Conservation (phyloP, 2,329 filamentous ascomycete species). For the Calcarisporium arbuscula region DNA sequence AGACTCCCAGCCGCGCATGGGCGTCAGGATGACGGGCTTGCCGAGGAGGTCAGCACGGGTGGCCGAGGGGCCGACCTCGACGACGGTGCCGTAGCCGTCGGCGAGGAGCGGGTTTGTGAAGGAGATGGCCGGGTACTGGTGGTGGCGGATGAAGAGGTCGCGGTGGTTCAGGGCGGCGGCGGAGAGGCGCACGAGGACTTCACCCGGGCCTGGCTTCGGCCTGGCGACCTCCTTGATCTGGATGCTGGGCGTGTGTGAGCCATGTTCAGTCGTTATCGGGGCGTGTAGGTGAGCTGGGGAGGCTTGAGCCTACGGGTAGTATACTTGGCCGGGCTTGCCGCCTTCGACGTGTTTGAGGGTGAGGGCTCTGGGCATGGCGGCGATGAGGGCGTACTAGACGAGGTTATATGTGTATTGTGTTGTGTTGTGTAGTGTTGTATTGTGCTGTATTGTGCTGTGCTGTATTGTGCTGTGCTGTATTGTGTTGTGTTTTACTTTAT, state of each 20-base stretch:
- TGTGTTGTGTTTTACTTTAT: too few species aligned
- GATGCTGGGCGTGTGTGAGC: conserved; percentile 34
- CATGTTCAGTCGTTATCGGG: background rate
- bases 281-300: background rate
- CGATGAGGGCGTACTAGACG: too few species aligned
- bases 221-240: conserved; percentile 54
- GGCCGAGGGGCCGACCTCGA: conserved; percentile 49
- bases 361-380: conserved; percentile 48
- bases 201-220: conserved; percentile 55
- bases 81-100: conserved; percentile 74
- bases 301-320: conserved; percentile 57
- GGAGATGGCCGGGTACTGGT: conserved; percentile 80
- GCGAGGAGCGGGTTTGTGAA: conserved; percentile 74
- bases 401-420: too few species aligned
- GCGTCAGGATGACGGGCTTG: conserved; percentile 72
- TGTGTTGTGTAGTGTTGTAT: too few species aligned
- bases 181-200: conserved; percentile 70
- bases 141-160: conserved; percentile 88
- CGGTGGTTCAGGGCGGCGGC: conserved; percentile 89
- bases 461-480: too few species aligned
- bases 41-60: conserved; percentile 36
- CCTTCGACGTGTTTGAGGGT: conserved; percentile 63
- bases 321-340: conserved; percentile 79
- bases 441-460: too few species aligned
- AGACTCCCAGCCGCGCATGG: conserved; percentile 70